These are phyloP conservation scores for Naganishia cerealis DNA, from an alignment of 1,284 basidiomycete species.

Conservation along the genomic window DNA sequence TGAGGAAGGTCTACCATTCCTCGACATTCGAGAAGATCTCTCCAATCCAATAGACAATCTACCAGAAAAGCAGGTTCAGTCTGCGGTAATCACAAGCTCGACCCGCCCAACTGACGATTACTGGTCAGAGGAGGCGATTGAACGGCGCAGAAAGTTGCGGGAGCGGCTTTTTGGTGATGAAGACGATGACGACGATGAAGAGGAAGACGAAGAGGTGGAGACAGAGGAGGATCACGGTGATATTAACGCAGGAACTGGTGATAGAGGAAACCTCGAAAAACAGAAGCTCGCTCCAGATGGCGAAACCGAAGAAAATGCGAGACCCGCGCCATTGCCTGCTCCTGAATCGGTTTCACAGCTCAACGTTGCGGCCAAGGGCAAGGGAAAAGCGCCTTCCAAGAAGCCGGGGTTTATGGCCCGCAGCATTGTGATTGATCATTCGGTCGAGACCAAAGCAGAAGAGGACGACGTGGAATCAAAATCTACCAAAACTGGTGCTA, in stretches of 20 bases:
- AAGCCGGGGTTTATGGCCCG: conserved; percentile 22
- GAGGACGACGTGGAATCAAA: not conserved
- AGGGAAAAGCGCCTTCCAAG: not conserved
- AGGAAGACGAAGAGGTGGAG: conserved; percentile 9
- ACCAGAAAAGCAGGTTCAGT: not conserved
- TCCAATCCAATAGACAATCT: not conserved
- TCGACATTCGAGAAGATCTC: conserved; percentile 33
- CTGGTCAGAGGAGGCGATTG: conserved; percentile 33
- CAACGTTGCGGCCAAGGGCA: not conserved
- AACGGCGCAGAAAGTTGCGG: conserved; percentile 25
- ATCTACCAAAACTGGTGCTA: not conserved
- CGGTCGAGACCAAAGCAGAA: not conserved
- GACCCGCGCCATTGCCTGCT: not conserved
- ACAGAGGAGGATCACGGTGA: not conserved
- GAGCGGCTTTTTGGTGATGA: conserved; percentile 29
- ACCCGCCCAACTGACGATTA: conserved; percentile 21
- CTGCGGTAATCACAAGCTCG: not conserved
- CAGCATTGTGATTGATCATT: conserved; percentile 17
- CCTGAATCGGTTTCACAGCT: conserved; percentile 7
- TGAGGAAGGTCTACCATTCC: conserved; percentile 34
- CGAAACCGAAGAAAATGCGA: not conserved
- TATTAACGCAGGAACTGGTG: not conserved
- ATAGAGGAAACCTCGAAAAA: not conserved
- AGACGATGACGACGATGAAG: conserved; percentile 29
- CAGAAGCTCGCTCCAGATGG: too few species aligned